Base-by-base conservation (phyloP, 148 eudicot species). In the Hydrangea macrophylla region DNA sequence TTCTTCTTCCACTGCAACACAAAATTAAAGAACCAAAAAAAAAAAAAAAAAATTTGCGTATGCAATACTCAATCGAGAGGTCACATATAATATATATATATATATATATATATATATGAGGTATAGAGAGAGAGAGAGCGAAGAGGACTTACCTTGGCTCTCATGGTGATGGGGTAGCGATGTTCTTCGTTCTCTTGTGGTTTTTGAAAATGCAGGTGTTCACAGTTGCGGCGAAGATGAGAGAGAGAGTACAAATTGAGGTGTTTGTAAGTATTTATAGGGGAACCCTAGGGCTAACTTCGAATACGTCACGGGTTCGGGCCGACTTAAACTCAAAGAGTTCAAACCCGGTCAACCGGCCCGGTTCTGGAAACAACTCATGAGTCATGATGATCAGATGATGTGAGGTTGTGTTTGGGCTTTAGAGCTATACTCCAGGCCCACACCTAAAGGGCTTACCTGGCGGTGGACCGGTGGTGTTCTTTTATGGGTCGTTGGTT, bases 1-100 rank as follows among this genome's bases (percentile, higher is more conserved):
- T 80, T 80, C 83, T 80, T 80, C 80, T 80, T 80, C 83, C 83
- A 80, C 83, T 79, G 71, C 61, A 64, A 36, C n/a, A 32, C 59
- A 58, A 40, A 22, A 32, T 39, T 13, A 11, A 15, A 6, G 8
- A 55, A 42, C 7, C 6, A 56, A 40, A 6, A n/a, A n/a, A n/a
- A n/a, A n/a, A n/a, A n/a, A n/a, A n/a, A n/a, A n/a, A n/a, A n/a
- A n/a, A n/a, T n/a, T n/a, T n/a, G n/a, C n/a, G n/a, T n/a, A n/a
- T n/a, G n/a, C n/a, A n/a, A n/a, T n/a, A n/a, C n/a, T n/a, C n/a
- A n/a, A n/a, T n/a, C n/a, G n/a, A n/a, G n/a, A n/a, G n/a, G n/a
- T n/a, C n/a, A n/a, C n/a, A n/a, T n/a, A n/a, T n/a, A n/a, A 18
- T 18, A 48, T 48, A 48, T 48, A 48, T 48, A 48, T 18, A 48